Evolutionary conservation across 2,329 filamentous ascomycete genomes (phyloP).

Genomic region (Diaporthe sp.): DNA sequence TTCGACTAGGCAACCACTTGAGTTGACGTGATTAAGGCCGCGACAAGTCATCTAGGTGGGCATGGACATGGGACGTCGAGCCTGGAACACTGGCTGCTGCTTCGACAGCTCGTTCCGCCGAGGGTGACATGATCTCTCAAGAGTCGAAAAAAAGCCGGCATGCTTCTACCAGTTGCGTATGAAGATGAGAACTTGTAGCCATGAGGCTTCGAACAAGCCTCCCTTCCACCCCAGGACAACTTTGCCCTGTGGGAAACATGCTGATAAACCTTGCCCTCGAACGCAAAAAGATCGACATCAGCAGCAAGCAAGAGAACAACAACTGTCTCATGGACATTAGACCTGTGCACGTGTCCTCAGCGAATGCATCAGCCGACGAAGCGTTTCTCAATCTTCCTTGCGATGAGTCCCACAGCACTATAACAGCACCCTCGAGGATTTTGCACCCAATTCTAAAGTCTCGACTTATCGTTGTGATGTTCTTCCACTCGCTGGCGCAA

Average conservation of each 20-base stretch:
- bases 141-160: neutral
- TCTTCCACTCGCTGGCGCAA: neutral
- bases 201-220: too few relatives aligned
- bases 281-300: neutral
- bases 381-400: neutral
- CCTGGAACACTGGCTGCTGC: too few relatives aligned
- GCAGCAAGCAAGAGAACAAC: neutral
- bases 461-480: neutral
- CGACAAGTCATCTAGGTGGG: too few relatives aligned
- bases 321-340: too few relatives aligned
- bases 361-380: neutral
- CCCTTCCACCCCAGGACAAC: neutral
- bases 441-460: too few relatives aligned
- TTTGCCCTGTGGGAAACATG: too few relatives aligned
- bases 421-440: neutral
- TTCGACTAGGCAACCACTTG: conserved; percentile 53
- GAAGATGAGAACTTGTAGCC: neutral
- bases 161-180: neutral
- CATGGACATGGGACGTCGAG: neutral
- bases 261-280: neutral
- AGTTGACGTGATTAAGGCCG: neutral
- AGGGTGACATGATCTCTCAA: too few relatives aligned
- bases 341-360: neutral
- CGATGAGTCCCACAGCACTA: neutral
- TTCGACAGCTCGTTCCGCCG: too few relatives aligned